phyloP scores from a whole-genome alignment of 306 rosid genomes.

The Biancaea sappan region DNA sequence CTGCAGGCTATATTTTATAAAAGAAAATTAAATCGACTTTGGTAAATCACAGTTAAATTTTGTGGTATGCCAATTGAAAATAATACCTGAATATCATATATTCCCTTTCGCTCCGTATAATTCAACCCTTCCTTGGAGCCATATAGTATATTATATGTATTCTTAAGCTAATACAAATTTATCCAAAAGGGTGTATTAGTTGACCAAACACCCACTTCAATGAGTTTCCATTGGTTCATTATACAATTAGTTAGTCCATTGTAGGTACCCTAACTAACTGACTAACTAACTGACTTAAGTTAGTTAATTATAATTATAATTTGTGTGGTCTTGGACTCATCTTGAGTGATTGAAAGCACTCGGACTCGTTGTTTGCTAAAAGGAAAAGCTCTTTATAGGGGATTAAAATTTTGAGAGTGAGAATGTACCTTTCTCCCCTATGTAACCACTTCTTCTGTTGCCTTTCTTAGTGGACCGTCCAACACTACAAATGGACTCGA shows the following conservation, averaged over 20 bases:
- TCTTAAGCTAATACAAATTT: no score
- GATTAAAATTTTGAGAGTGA: not conserved
- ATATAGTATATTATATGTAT: no score
- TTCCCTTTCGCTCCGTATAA: not conserved
- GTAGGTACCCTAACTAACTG: no score
- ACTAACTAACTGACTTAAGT: no score
- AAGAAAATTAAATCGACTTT: not conserved
- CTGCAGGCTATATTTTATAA: slow-evolving; percentile 1
- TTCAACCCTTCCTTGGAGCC: no score
- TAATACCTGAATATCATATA: not conserved
- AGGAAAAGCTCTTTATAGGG: not conserved
- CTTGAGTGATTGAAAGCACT: not conserved
- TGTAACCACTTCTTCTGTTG: slow-evolving; percentile 65
- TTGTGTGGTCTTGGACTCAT: no score
- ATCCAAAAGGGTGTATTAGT: not conserved
- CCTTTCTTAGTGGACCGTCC: slow-evolving; percentile 83
- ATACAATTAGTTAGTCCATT: no score
- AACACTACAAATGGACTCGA: slow-evolving; percentile 78
- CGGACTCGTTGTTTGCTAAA: not conserved
- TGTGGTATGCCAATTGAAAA: not conserved
- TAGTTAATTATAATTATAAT: no score
- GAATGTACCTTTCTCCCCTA: slow-evolving; percentile 78
- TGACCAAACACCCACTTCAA: not conserved
- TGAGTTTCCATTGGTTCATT: no score
- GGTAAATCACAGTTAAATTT: not conserved